Evolutionary conservation across 176 grass and related monocot genomes (phyloP).

Genomic region (Cymbopogon citratus): DNA sequence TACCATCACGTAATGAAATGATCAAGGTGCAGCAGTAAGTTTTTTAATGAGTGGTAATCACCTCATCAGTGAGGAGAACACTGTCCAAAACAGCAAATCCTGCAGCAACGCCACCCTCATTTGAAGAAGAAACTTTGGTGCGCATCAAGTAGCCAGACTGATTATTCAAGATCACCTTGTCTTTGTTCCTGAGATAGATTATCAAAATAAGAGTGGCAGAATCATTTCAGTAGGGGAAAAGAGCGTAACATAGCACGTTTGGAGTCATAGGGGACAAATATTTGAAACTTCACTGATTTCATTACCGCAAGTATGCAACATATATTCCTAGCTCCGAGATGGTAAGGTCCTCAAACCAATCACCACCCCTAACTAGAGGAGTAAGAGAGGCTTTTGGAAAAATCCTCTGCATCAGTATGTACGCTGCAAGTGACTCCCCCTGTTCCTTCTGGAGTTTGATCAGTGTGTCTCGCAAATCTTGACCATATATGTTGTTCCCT

Average conservation of each 20-base stretch:
- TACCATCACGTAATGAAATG: neutral
- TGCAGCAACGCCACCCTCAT: conserved; percentile 92
- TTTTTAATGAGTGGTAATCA: neutral
- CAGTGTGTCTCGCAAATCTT: conserved; percentile 54
- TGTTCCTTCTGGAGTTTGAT: conserved; percentile 53
- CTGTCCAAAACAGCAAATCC: conserved; percentile 93
- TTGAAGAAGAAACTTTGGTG: conserved; percentile 92
- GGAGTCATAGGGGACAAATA: neutral
- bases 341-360: conserved; percentile 63
- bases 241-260: neutral
- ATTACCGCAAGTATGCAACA: conserved; percentile 71
- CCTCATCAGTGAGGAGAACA: conserved; percentile 66
- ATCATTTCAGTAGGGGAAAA: neutral
- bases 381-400: conserved; percentile 64
- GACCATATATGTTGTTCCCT: conserved; percentile 90
- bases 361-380: conserved; percentile 65
- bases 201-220: neutral
- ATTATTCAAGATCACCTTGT: conserved; percentile 71
- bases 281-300: conserved; percentile 11
- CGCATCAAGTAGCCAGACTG: conserved; percentile 84
- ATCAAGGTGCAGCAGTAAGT: neutral
- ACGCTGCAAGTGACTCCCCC: conserved; percentile 69
- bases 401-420: conserved; percentile 96
- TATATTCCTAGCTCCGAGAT: conserved; percentile 93
- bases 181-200: conserved; percentile 59